Conservation (phyloP, 345 rosid genomes). For the Capsella bursapastoris region DNA sequence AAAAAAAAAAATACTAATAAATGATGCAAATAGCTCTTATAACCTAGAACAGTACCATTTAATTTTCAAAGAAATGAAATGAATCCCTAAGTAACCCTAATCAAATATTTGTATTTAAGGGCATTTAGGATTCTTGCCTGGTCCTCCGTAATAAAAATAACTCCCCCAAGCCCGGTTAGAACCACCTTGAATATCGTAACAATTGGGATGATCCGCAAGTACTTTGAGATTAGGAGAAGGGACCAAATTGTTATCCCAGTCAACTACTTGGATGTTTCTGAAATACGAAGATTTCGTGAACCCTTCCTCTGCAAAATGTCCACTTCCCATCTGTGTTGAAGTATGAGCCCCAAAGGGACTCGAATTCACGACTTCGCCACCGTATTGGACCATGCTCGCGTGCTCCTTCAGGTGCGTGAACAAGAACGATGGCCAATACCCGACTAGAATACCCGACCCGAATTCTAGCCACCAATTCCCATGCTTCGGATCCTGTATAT, state of each 20-base stretch:
- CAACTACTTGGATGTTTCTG: constrained; percentile 87
- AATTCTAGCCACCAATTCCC: constrained; percentile 99
- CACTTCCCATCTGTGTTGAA: constrained; percentile 96
- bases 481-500: constrained; percentile 93
- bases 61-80: not conserved
- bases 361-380: constrained; percentile 90
- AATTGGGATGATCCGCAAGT: constrained; percentile 84
- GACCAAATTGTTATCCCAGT: constrained; percentile 90
- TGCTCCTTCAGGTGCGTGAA: constrained; percentile 84
- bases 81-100: constrained; percentile 12
- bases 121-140: constrained; percentile 85
- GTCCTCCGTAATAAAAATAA: constrained; percentile 97
- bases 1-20: not conserved
- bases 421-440: constrained; percentile 95
- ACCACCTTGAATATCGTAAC: constrained; percentile 91
- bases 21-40: constrained; percentile 11
- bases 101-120: constrained; percentile 45
- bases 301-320: constrained; percentile 90
- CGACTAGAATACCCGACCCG: constrained; percentile 90
- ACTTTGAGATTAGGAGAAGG: constrained; percentile 73
- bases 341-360: constrained; percentile 80
- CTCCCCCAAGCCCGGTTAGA: constrained; percentile 87
- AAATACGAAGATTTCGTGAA: constrained; percentile 95
- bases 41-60: not conserved
- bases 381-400: constrained; percentile 98